phyloP scores from a whole-genome alignment of 2,329 filamentous ascomycete species.

The Sclerotinia borealis region DNA sequence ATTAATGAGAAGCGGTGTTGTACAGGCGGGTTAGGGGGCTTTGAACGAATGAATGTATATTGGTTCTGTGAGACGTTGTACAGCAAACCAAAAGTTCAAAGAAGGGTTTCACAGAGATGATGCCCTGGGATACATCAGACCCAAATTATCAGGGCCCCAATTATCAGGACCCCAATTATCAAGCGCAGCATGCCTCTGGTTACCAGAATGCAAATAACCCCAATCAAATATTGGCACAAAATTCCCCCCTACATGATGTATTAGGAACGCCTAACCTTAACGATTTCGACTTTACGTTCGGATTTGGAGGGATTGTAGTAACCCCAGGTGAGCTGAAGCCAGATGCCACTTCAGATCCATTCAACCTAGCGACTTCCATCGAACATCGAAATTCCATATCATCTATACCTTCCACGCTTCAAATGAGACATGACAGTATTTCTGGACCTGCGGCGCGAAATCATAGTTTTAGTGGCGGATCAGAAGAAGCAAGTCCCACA shows the following conservation, averaged over 20 bases:
- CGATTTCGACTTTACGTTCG: constrained; percentile 48
- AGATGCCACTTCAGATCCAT: constrained; percentile 24
- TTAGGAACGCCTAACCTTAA: constrained; percentile 37
- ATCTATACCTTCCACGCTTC: constrained; percentile 20
- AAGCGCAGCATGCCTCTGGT: constrained; percentile 6
- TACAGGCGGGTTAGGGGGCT: not conserved
- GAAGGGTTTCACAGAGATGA: not conserved
- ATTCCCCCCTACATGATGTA: constrained; percentile 23
- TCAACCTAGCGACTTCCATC: constrained; percentile 20
- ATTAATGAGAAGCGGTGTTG: constrained; percentile 16
- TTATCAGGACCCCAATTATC: not conserved
- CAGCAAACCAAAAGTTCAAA: not conserved
- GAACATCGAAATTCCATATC: constrained; percentile 24
- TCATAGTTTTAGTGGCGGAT: constrained; percentile 28
- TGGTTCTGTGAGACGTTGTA: not conserved
- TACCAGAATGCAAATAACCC: not conserved
- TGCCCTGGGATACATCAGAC: not conserved
- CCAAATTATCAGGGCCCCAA: not conserved
- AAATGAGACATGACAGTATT: constrained; percentile 23
- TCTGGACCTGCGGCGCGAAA: constrained; percentile 17
- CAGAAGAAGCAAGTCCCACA: constrained; percentile 31
- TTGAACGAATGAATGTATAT: not conserved
- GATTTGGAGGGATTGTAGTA: constrained; percentile 37
- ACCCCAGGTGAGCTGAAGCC: constrained; percentile 30
- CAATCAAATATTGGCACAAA: constrained; percentile 8